Base-by-base conservation (phyloP, 2,329 filamentous ascomycete genomes). In the Aspergillus melleus region DNA sequence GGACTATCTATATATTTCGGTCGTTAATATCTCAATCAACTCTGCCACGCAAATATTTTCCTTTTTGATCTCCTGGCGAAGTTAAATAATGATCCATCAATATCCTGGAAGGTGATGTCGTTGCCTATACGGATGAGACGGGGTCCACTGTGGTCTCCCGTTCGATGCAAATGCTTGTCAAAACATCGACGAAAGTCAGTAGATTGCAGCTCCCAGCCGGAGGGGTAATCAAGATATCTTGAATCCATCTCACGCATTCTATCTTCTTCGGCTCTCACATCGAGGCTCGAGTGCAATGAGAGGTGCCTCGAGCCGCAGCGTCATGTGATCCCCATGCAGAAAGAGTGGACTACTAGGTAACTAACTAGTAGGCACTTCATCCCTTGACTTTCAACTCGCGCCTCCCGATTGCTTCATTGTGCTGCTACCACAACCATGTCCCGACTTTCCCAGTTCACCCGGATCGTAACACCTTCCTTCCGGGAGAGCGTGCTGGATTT, bases 401-500 rank as follows among this genome's bases (percentile, higher is more conserved):
- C 11, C 3, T 36, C 11, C 32, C 14, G 11, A 14, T 16, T 42
- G 4, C 36, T 42, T 42, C 36, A 42, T 14, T 42, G 36, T 8
- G 14, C 36, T 42, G 36, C 16, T n/a, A 16, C 36, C 36, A 42
- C 16, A 16, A 42, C 14, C 14, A 42, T 42, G 36, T 6, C 36
- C 16, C 36, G 36, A 42, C 4, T 42, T n/a, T 42, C 36, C 6
- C 36, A 42, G 5, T n/a, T 42, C 36, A 42, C 14, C 6, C 14
- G 36, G 14, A 42, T 42, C 6, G 1, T 42, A 14, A 42, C 36
- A 2, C 36, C 36, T 12, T 42, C 36, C 6, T 42, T 42, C 36
- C 36, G 36, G 6, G 36, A 42, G 36, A n/a, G 36, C 36, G 5
- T 42, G 36, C 16, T 42, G 36, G 36, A 24, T 16, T 65, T 70